A percentile compares a stretch with the other conserved stretches of the same genome.
Conservation (phyloP, 257 asterid genomes). For the Solanum raphanifolium region DNA sequence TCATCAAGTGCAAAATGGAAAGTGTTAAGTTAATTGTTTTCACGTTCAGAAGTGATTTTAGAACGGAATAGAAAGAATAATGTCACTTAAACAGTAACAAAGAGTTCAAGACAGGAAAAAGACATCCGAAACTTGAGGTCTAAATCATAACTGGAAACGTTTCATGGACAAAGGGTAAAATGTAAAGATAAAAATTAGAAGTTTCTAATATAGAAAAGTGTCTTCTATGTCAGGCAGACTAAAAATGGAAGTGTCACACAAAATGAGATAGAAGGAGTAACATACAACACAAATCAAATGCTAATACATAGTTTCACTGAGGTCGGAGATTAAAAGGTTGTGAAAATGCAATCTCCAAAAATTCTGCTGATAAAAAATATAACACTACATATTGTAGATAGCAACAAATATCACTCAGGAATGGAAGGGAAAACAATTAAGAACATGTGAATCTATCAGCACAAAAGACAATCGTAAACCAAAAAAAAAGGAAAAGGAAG, state of each 20-base stretch:
- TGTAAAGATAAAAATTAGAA: neutral
- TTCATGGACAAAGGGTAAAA: neutral
- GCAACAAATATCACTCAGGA: neutral
- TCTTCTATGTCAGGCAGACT: neutral
- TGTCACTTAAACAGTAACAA: neutral
- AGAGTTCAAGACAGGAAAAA: neutral
- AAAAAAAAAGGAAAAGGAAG: neutral
- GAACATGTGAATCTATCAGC: neutral
- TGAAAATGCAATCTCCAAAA: neutral
- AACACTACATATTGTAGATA: neutral
- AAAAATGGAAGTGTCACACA: neutral
- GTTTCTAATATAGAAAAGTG: neutral
- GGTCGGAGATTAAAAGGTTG: neutral
- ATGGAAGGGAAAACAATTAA: neutral
- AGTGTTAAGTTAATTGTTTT: neutral
- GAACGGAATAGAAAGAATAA: neutral
- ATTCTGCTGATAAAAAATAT: neutral
- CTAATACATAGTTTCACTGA: neutral
- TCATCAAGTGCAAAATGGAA: neutral
- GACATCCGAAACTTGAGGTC: neutral
- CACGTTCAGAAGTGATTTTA: neutral
- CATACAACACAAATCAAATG: neutral
- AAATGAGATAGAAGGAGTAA: neutral
- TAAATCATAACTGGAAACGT: neutral
- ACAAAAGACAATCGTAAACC: neutral